Evolutionary conservation across 108 stramenopile genomes (phyloP), one percentile per base, ranked within the genome.

Genomic region (Stephanodiscus minutulus): DNA sequence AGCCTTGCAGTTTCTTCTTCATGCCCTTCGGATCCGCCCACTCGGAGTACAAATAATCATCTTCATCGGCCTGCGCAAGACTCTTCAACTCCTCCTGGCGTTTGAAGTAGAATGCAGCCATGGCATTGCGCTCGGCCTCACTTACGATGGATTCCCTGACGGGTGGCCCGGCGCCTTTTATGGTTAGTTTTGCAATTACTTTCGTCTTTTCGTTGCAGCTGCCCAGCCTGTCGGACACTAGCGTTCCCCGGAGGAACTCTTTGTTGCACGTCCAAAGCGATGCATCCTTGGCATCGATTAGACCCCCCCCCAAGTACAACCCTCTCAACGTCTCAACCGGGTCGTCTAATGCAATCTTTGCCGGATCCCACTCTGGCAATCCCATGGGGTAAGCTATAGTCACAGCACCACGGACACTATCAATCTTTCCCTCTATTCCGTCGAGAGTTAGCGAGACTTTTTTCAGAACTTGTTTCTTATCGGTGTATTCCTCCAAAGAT

Each of bases 21-120:
- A 96, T 85, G 31, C 87, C 86, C 61, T 85, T 87, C 15, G 94
- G 79, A 71, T 96, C 91, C 0, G 96, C 96, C 96, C 96, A 96
- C 17, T 73, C 50, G 8, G 84, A 79, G 56, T 86, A 75, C 29
- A 96, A 72, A 73, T 93, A 96, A 70, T 94, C 93, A 70, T 96
- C 96, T 28, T 95, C 93, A 24, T 95, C 81, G 0, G 77, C 77
- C 74, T 94, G 81, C 29, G 85, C 76, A 20, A 95, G 72, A n/a
- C 61, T 67, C 68, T 92, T 93, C 56, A 91, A 53, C 79, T 96
- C 94, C 86, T 96, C 93, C 66, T 95, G 92, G 25, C 89, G 77
- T 82, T 94, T 94, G 82, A 93, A 93, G 62, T 96, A 95, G 61
- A 87, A 89, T 48, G 92, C 93, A 79, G 95, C 88, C 94, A 96